Evolutionary conservation across 202 grass and related monocot species (phyloP), one percentile per base, ranked within the genome.

Genomic region (Panicum virgatum): DNA sequence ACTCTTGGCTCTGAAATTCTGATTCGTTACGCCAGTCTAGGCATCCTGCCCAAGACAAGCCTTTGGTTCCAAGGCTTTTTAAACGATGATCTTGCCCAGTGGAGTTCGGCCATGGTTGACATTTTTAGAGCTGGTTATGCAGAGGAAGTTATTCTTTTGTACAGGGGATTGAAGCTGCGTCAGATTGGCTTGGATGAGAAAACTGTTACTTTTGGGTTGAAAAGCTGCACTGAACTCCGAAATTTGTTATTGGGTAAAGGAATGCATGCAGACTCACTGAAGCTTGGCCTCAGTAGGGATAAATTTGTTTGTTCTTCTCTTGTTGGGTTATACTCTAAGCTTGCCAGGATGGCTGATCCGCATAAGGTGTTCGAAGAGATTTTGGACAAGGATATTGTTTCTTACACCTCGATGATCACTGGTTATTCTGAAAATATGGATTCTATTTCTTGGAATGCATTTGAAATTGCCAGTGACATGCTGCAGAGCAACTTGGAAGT

Each of bases 281-380:
- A 91, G 62, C 66, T 86, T 91, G 82, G 79, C 66, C 53, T 91
- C 25, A 75, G 29, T 59, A 48, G 40, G 40, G 74, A 88, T 85
- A 91, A 79, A 47, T 91, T 88, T 29, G 78, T 91, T 9, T 82
- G 89, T 50, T 91, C 86, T 65, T 91, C 86, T 34, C 82, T 91
- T 48, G 40, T 88, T 43, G 82, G 78, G 46, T 76, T 91, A 45
- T 91, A 91, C 86, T 91, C 82, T 19, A 85, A 77, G 72, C 69
- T 82, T 65, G 74, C 62, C 48, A 69, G 38, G 48, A 79, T 80
- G 29, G n/a, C 80, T 13, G 82, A 83, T 85, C 76, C 82, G 43
- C 38, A 66, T 1, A 57, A 34, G 82, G 86, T n/a, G 12, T 88
- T 91, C 43, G 14, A 85, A 76, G 89, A 91, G 66, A 91, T 91